phyloP scores from a whole-genome alignment of 805 yeast species.

The Tetrapisispora namnaoensis region DNA sequence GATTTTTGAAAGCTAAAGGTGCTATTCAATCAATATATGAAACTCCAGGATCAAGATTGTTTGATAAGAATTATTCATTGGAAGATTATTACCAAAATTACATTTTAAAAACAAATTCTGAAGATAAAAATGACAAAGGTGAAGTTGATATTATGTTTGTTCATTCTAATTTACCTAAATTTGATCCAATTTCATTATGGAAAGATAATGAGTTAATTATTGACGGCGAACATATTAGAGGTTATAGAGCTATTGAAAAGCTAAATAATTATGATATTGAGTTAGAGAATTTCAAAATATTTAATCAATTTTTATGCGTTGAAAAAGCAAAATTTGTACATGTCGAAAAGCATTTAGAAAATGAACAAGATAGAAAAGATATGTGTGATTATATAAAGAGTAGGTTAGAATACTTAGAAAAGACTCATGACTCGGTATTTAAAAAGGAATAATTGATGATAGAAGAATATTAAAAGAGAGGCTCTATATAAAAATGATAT shows the following conservation, averaged over 20 bases:
- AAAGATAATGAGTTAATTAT: slow-evolving; percentile 14
- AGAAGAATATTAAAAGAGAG: neutral
- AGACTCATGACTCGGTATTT: slow-evolving; percentile 17
- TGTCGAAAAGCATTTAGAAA: slow-evolving; percentile 9
- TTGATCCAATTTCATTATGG: slow-evolving; percentile 28
- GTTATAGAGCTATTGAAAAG: slow-evolving; percentile 14
- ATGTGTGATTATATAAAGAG: slow-evolving; percentile 22
- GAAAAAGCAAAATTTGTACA: slow-evolving; percentile 14
- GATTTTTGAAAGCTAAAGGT: slow-evolving; percentile 12
- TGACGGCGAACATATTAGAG: slow-evolving; percentile 20
- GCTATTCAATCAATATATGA: slow-evolving; percentile 10
- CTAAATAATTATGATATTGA: slow-evolving; percentile 21
- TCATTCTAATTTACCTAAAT: slow-evolving; percentile 34
- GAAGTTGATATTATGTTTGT: slow-evolving; percentile 25
- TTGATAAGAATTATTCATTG: slow-evolving; percentile 12
- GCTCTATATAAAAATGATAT: neutral
- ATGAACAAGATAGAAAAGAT: slow-evolving; percentile 7
- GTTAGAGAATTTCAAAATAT: slow-evolving; percentile 19
- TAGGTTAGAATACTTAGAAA: slow-evolving; percentile 13
- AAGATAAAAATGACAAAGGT: slow-evolving; percentile 4
- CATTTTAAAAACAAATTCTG: slow-evolving; percentile 6
- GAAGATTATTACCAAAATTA: slow-evolving; percentile 15
- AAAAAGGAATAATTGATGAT: neutral
- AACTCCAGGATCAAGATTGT: slow-evolving; percentile 4
- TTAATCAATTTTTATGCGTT: slow-evolving; percentile 16